Evolutionary conservation across 306 rosid species (phyloP).

Genomic region (Argentina anserina): DNA sequence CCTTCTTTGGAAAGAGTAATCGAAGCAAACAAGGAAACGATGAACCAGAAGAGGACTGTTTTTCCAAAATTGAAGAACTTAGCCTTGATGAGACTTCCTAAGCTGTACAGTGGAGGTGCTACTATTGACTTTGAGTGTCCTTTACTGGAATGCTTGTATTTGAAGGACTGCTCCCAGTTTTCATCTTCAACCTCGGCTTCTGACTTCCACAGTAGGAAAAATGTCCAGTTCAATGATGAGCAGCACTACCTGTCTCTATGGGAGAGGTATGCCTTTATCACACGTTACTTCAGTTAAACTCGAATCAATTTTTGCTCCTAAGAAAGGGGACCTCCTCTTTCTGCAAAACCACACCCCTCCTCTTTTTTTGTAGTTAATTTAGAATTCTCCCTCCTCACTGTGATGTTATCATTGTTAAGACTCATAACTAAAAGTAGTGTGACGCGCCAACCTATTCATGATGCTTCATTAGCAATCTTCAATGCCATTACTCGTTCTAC

Average conservation of each 20-base stretch:
- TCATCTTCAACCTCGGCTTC: background rate
- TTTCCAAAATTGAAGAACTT: constrained; percentile 1
- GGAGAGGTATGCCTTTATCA: background rate
- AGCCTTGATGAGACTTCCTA: background rate
- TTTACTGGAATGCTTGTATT: constrained; percentile 8
- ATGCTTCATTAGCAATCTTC: too few relatives aligned
- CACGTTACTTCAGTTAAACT: too few relatives aligned
- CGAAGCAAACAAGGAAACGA: background rate
- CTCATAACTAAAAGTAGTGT: too few relatives aligned
- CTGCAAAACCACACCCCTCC: too few relatives aligned
- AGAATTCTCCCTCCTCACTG: background rate
- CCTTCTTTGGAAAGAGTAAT: background rate
- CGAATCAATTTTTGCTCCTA: too few relatives aligned
- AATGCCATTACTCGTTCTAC: too few relatives aligned
- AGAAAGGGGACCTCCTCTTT: too few relatives aligned
- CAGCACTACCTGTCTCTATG: background rate
- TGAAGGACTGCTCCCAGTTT: background rate
- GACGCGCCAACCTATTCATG: too few relatives aligned
- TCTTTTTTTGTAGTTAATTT: too few relatives aligned
- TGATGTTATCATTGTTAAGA: background rate
- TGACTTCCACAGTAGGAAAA: constrained; percentile 10
- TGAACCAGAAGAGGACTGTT: background rate
- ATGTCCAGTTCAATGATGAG: constrained; percentile 9
- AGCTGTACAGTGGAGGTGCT: background rate
- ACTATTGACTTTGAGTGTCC: constrained; percentile 2